A percentile compares a stretch with the other conserved stretches of the same genome.
These are phyloP conservation scores for Hysterium pulicare DNA, from an alignment of 2,329 filamentous ascomycete genomes.

Conservation along the genomic window DNA sequence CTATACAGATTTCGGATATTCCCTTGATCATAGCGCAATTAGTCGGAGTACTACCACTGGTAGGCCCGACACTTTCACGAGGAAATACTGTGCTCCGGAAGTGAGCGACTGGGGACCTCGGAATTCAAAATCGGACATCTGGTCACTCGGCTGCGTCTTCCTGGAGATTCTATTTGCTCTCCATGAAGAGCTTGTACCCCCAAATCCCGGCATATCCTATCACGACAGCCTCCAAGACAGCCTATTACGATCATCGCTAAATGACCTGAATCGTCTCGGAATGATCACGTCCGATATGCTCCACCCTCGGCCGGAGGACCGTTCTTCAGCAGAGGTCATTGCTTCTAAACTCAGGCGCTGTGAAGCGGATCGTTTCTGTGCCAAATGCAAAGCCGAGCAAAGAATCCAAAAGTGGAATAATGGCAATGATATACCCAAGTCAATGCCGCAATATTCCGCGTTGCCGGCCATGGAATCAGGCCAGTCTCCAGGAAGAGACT, in stretches of 20 bases:
- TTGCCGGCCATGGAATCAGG: slow-evolving; percentile 94
- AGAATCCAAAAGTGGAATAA: slow-evolving; percentile 98
- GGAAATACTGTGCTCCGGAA: slow-evolving; percentile 17
- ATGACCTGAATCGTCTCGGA: no score
- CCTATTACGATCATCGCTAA: no score
- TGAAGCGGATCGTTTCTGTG: slow-evolving; percentile 97
- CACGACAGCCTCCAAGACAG: slow-evolving; percentile 98
- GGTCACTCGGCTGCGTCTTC: slow-evolving; percentile 19
- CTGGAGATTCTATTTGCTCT: no score
- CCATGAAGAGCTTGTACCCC: no score
- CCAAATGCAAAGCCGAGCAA: slow-evolving; percentile 98
- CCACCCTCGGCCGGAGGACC: slow-evolving; percentile 97
- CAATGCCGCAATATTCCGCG: slow-evolving; percentile 92
- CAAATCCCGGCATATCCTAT: slow-evolving; percentile 79
- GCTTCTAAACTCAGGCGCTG: slow-evolving; percentile 49
- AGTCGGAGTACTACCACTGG: slow-evolving; percentile 14
- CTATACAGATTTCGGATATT: slow-evolving; percentile 20
- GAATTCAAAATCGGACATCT: slow-evolving; percentile 17
- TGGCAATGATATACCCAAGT: slow-evolving; percentile 94
- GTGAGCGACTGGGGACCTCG: slow-evolving; percentile 9
- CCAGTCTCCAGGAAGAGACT: slow-evolving; percentile 75
- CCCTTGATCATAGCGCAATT: slow-evolving; percentile 9
- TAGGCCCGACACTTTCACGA: slow-evolving; percentile 3
- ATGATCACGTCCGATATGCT: slow-evolving; percentile 99
- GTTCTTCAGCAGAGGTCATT: not conserved